Base-by-base conservation (phyloP, 345 rosid genomes). In the Euphorbia tirucalli region DNA sequence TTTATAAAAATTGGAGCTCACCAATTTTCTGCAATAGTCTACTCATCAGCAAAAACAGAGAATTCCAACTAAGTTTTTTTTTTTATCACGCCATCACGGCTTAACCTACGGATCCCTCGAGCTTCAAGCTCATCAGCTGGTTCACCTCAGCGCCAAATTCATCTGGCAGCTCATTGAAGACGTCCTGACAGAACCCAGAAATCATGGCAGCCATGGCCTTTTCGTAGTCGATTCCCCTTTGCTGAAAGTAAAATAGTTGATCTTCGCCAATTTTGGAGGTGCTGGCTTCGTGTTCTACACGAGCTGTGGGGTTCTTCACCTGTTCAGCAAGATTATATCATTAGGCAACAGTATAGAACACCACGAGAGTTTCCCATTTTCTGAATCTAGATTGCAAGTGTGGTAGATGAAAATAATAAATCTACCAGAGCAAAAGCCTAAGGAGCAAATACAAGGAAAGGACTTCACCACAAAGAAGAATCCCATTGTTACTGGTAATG, bases 191-290 rank as follows among this genome's bases (percentile, higher is more conserved):
- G 71, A 92, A 94, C 63, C 97, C 97, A 22, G 96, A 91, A 63
- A 95, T 88, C 97, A 90, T 90, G 7, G 96, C 99, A 2, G 97
- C 97, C 96, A 95, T 88, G 11, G 97, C 99, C 77, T 83, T 94
- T 91, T 95, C 97, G 0, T 87, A 90, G 81, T 90, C 97, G 0
- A 94, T 83, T 37, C 99, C 99, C 77, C 97, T 89, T 64, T 95
- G 99, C 75, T 92, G 99, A 74, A 95, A 95, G 91, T 90, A 95
- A 83, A 95, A 95, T 10, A 92, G 86, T 83, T 95, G 97, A 80
- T 90, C 97, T 83, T 90, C 96, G 24, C 92, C 90, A 0, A 89
- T 95, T 83, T 95, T 95, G 7, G 99, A 92, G 52, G 97, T 95
- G 85, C 93, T 92, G 11, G 99, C 99, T 79, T 95, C 99, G 5